Evolutionary conservation across 75 land plant genomes (phyloP), one percentile per base, ranked within the genome.

Genomic region (Isoetes taiwanensis): DNA sequence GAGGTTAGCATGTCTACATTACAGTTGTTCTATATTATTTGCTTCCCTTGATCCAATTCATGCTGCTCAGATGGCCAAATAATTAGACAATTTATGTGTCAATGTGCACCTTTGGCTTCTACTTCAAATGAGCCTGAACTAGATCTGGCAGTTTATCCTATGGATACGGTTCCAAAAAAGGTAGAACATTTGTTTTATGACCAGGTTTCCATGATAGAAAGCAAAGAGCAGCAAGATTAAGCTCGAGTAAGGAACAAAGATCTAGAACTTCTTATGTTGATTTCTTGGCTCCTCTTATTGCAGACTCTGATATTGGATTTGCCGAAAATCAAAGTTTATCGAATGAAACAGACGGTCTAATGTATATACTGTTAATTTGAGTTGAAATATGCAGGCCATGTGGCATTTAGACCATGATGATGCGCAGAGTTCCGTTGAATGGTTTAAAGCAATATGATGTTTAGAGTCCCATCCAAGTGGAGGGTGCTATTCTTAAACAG

Each of bases 161-260:
- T 46, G 50, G 50, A 46, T 23, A 46, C 50, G 8, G 50, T 46
- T n/a, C 50, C 50, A 46, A 46, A 46, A 19, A n/a, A n/a, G n/a
- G 50, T 46, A 23, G 50, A 46, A 23, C 50, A 46, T 46, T 23
- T 46, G 12, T 46, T 46, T 23, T 19, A 19, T 16, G 50, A 19
- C 12, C 50, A 46, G 50, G 21, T 46, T 46, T 46, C 16, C 50
- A 46, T 23, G 50, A 46, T 46, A 19, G 50, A 6, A 46, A 46
- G 50, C 50, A 46, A 23, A 19, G 50, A 23, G 50, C 16, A 23
- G 50, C 50, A 6, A 5, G 50, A 23, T 4, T 46, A 23, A 46
- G 50, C 16, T 5, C 23, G 5, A 4, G n/a, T n/a, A 46, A 46
- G 19, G 50, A 46, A 8, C 5, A 19, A 6, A 19, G 50, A 46